Conservation (phyloP, 139 green algal genomes). For the Raphidocelis subcapitata region DNA sequence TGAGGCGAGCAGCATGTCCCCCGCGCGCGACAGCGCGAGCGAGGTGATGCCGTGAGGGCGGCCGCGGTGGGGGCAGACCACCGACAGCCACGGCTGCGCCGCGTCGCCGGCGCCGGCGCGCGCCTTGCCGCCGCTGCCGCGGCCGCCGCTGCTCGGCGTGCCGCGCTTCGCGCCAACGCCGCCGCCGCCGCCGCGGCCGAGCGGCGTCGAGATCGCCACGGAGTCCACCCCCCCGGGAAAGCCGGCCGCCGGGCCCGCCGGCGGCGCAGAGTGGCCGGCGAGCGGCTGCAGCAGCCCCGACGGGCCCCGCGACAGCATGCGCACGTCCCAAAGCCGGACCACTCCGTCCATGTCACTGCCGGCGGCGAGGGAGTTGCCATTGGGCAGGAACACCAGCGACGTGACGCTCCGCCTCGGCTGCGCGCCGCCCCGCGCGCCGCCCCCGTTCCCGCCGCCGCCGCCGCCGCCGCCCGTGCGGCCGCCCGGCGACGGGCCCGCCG, state of each 20-base stretch:
- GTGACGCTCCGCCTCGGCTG: slow-evolving; percentile 50
- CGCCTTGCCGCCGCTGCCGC: too few species aligned
- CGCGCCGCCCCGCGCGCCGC: not conserved
- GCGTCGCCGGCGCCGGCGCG: too few species aligned
- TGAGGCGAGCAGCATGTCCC: slow-evolving; percentile 26
- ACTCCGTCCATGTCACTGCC: slow-evolving; percentile 62
- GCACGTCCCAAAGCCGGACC: slow-evolving; percentile 76
- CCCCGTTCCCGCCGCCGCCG: not conserved
- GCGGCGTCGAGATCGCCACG: too few species aligned
- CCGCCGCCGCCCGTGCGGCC: not conserved
- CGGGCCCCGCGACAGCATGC: slow-evolving; percentile 10
- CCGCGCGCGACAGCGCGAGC: slow-evolving; percentile 40
- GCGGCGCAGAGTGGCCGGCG: too few species aligned
- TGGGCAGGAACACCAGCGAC: slow-evolving; percentile 53
- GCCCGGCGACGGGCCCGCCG: not conserved
- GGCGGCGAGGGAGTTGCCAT: slow-evolving; percentile 47
- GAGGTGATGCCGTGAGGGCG: slow-evolving; percentile 50
- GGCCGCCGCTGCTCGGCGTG: too few species aligned
- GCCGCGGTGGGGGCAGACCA: slow-evolving; percentile 23
- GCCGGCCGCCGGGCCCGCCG: too few species aligned
- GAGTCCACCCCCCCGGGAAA: too few species aligned
- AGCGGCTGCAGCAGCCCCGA: too few species aligned
- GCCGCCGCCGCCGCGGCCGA: too few species aligned
- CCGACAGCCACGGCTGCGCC: slow-evolving; percentile 2
- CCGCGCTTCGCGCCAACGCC: too few species aligned